Conservation (phyloP, 192 early-diverging fungal genomes). For the Umbelopsis ramanniana region DNA sequence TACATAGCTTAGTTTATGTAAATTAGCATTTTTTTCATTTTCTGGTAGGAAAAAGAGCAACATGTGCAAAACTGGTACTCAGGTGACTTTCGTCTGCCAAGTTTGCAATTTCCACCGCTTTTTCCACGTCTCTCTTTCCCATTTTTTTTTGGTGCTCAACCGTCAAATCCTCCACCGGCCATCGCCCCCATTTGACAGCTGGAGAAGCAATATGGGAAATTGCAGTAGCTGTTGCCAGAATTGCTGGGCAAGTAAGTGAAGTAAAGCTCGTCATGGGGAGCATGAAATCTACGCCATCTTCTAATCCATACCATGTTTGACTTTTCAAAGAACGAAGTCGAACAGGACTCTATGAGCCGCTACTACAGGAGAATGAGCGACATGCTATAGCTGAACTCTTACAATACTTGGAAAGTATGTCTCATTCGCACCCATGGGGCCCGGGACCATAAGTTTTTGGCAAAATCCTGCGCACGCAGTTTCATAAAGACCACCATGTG, state of each 20-base stretch:
- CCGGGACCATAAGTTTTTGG: not conserved
- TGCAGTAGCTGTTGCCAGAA: conserved; percentile 15
- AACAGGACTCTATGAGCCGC: conserved; percentile 62
- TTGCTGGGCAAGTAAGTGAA: conserved; percentile 29
- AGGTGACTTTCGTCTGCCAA: conserved; percentile 14
- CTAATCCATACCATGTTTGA: not conserved
- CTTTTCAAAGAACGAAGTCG: conserved; percentile 46
- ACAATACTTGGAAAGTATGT: conserved; percentile 69
- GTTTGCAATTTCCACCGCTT: not conserved
- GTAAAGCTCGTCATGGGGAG: too few relatives aligned
- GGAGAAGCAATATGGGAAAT: conserved; percentile 27
- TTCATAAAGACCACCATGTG: not conserved
- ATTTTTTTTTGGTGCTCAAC: not conserved
- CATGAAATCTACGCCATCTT: not conserved
- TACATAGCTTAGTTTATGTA: too few relatives aligned
- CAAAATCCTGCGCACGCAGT: too few relatives aligned
- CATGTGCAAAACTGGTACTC: not conserved
- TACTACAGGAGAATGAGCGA: conserved; percentile 71
- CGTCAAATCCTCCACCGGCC: not conserved
- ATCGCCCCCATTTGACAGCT: conserved; percentile 5
- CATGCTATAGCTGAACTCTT: conserved; percentile 70
- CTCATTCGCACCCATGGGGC: not conserved
- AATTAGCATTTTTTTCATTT: too few relatives aligned
- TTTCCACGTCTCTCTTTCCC: conserved; percentile 15
- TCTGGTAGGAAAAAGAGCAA: too few relatives aligned